Conservation (phyloP, 1,139 yeast species). For the Taphrina wiesneri region DNA sequence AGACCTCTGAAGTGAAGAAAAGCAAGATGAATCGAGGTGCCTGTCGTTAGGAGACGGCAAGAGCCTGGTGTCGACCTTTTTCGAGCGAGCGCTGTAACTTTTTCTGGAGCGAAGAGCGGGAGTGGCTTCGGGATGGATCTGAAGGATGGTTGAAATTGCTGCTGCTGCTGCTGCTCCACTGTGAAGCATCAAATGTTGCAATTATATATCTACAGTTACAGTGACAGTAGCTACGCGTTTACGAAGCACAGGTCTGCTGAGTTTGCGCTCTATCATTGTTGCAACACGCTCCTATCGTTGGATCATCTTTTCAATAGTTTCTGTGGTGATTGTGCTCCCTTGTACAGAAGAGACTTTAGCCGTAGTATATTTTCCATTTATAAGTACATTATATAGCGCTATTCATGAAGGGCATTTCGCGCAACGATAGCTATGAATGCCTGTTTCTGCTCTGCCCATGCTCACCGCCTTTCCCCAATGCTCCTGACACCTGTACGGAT, state of each 20-base stretch:
- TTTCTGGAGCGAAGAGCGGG: not conserved
- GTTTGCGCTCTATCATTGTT: not conserved
- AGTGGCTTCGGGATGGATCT: not conserved
- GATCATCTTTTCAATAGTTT: too few species aligned
- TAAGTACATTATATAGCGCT: not conserved
- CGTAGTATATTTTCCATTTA: not conserved
- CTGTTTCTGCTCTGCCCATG: not conserved
- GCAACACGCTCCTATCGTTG: too few species aligned
- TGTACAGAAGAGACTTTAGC: too few species aligned
- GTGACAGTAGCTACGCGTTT: too few species aligned
- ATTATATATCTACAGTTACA: too few species aligned
- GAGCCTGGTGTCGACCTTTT: not conserved
- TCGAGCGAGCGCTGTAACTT: not conserved
- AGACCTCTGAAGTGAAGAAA: not conserved
- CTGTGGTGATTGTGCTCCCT: not conserved
- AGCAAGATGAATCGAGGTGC: not conserved
- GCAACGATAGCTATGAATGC: not conserved
- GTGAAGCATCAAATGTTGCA: too few species aligned
- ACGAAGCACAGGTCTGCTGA: not conserved
- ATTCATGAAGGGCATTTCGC: not conserved
- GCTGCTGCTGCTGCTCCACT: not conserved
- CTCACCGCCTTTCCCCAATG: slow-evolving; percentile 17
- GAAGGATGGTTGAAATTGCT: not conserved
- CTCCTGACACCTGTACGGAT: slow-evolving; percentile 22
- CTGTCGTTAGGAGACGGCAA: not conserved